A percentile compares a stretch with the other conserved stretches of the same genome.
phyloP scores from a whole-genome alignment of 73 alveolate species.

The Paramecium primaurelia region DNA sequence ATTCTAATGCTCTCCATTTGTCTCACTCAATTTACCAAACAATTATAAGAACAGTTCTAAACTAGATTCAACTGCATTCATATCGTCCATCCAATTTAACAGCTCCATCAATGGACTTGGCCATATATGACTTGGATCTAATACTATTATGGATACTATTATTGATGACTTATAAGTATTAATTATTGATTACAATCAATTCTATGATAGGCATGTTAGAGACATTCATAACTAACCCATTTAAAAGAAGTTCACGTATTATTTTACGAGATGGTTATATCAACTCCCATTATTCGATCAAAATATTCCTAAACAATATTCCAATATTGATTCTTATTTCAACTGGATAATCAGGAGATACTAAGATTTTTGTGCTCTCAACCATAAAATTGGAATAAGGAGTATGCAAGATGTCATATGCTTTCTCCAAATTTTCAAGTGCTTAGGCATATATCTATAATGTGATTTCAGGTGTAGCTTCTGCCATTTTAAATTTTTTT shows the following conservation, averaged over 20 bases:
- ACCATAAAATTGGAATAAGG: slow-evolving; percentile 41
- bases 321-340: slow-evolving; percentile 31
- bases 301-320: neutral
- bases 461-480: slow-evolving; percentile 41
- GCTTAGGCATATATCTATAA: neutral
- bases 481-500: slow-evolving; percentile 47
- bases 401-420: slow-evolving; percentile 1
- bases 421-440: slow-evolving; percentile 33
- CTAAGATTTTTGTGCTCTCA: slow-evolving; percentile 33
- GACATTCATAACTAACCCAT: slow-evolving; percentile 61
- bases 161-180: slow-evolving; percentile 16
- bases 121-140: slow-evolving; percentile 43
- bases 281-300: slow-evolving; percentile 15
- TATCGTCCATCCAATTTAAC: slow-evolving; percentile 52
- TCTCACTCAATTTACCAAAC: slow-evolving; percentile 33
- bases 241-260: slow-evolving; percentile 49
- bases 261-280: slow-evolving; percentile 16
- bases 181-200: slow-evolving; percentile 38
- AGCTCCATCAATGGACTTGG: slow-evolving; percentile 49
- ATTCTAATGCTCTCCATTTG: slow-evolving; percentile 23
- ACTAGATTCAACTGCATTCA: slow-evolving; percentile 42
- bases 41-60: slow-evolving; percentile 36
- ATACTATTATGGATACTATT: neutral
- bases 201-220: slow-evolving; percentile 54
- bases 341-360: slow-evolving; percentile 28